Evolutionary conservation across 352 stramenopile species (phyloP), one percentile per base, ranked within the genome.

Genomic region (Phytopythium helicoides): DNA sequence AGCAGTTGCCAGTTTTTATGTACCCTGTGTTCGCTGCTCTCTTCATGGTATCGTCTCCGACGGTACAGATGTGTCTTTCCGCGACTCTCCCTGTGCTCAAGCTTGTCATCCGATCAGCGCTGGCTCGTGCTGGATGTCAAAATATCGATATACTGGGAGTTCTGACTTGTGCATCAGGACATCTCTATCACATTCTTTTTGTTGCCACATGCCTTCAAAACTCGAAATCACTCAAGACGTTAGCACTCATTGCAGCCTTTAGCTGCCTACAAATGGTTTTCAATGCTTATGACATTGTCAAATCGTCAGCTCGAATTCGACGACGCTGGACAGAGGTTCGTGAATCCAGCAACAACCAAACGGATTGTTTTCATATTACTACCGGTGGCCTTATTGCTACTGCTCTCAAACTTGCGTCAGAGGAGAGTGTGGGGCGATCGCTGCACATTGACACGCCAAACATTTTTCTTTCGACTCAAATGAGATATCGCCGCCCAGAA

Each of bases 151-250:
- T 76, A 0, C 47, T 69, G 0, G 51, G 58, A 1, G 67, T 73
- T 44, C 62, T 65, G 15, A 72, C 50, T 23, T 58, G 49, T 21
- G 70, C 58, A 22, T 58, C 61, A 37, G 50, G 60, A 0, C 68
- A 81, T 42, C 26, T 79, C 1, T 81, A 77, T 46, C 70, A 84
- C 54, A 53, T 73, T 0, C 58, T 81, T 2, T 84, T 84, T 45
- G 65, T 61, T 1, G 65, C 52, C 3, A 64, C 56, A 56, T 75
- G 65, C n/a, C 38, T 84, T 1, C 70, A 84, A 51, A 75, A 66
- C 26, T 47, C 70, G 11, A 76, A 78, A 49, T 75, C 70, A 15
- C 16, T 60, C 2, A 40, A 62, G 28, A 75, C 62, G 0, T 33
- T 79, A 14, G 40, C 41, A 3, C 41, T 79, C 16, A 33, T 80